These are phyloP conservation scores for Leccinum insolens DNA, from an alignment of 1,284 basidiomycete species.

Conservation along the genomic window DNA sequence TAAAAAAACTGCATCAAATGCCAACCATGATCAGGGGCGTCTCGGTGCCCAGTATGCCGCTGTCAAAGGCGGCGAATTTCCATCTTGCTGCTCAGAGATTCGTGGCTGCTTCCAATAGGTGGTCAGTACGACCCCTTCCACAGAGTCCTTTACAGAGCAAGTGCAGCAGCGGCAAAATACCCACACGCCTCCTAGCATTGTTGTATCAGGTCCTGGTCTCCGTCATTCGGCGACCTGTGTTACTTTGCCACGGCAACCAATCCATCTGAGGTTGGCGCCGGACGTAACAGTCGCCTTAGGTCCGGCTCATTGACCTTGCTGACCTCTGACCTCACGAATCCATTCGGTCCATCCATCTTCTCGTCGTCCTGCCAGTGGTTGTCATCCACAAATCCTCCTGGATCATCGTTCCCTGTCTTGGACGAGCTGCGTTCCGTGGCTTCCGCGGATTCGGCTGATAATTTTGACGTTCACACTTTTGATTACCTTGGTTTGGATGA, in stretches of 20 bases:
- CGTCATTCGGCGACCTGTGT: constrained; percentile 65
- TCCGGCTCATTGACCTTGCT: constrained; percentile 88
- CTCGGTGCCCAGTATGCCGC: constrained; percentile 27
- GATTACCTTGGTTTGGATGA: constrained; percentile 95
- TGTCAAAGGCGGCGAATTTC: constrained; percentile 50
- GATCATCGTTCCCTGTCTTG: constrained; percentile 61
- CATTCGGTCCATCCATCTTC: constrained; percentile 86
- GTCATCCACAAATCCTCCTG: constrained; percentile 59
- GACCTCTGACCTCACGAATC: constrained; percentile 74
- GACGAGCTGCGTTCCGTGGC: constrained; percentile 80
- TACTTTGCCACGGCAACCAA: constrained; percentile 59
- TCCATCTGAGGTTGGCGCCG: constrained; percentile 57
- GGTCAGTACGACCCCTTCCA: constrained; percentile 54
- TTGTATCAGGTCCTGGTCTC: constrained; percentile 66
- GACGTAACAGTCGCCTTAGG: constrained; percentile 80
- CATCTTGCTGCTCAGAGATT: constrained; percentile 84
- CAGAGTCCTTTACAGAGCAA: constrained; percentile 68
- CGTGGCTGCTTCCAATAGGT: constrained; percentile 67
- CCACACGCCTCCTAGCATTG: constrained; percentile 44
- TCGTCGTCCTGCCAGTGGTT: constrained; percentile 77
- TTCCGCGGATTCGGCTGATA: constrained; percentile 80
- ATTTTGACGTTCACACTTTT: constrained; percentile 90
- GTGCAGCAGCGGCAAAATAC: constrained; percentile 48
- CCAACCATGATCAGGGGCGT: constrained; percentile 71
- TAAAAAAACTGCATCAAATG: constrained; percentile 75